phyloP scores from a whole-genome alignment of 2,329 filamentous ascomycete species.

The Aspergillus pseudoviridinutans region DNA sequence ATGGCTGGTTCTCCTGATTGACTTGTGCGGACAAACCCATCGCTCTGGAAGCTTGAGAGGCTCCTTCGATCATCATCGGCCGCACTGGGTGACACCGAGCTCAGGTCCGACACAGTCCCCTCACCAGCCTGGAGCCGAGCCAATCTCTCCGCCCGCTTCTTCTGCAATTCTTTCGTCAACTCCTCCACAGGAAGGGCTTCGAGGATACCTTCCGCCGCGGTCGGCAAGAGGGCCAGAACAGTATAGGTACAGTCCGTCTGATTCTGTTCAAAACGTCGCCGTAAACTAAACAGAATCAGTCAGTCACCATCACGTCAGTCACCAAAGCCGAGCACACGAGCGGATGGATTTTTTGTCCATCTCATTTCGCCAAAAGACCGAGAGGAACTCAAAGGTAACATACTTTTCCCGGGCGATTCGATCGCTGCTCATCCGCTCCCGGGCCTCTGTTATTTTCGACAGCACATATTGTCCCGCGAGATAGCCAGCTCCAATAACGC shows the following conservation, averaged over 20 bases:
- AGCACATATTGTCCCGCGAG: constrained; percentile 89
- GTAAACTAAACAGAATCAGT: constrained; percentile 58
- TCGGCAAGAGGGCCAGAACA: constrained; percentile 89
- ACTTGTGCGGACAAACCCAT: constrained; percentile 78
- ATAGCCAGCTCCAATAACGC: constrained; percentile 85
- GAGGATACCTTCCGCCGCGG: constrained; percentile 83
- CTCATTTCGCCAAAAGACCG: neutral
- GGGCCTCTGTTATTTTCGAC: constrained; percentile 84
- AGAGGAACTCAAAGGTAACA: constrained; percentile 22
- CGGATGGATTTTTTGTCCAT: neutral
- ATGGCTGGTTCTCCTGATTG: constrained; percentile 61
- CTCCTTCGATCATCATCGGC: constrained; percentile 81
- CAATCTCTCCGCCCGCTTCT: constrained; percentile 76
- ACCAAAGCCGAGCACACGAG: constrained; percentile 10
- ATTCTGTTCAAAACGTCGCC: constrained; percentile 95
- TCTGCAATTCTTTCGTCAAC: constrained; percentile 88
- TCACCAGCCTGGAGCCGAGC: constrained; percentile 56
- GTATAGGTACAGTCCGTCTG: constrained; percentile 99
- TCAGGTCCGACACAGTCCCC: constrained; percentile 53
- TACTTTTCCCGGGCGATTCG: constrained; percentile 96
- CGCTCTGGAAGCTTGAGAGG: constrained; percentile 70
- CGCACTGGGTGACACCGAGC: constrained; percentile 61
- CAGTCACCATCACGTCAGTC: neutral
- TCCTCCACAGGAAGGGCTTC: constrained; percentile 85
- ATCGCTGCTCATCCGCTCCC: constrained; percentile 94